These are phyloP conservation scores for Ustanciosporium gigantosporum DNA, from an alignment of 1,284 basidiomycete species.

Conservation along the genomic window DNA sequence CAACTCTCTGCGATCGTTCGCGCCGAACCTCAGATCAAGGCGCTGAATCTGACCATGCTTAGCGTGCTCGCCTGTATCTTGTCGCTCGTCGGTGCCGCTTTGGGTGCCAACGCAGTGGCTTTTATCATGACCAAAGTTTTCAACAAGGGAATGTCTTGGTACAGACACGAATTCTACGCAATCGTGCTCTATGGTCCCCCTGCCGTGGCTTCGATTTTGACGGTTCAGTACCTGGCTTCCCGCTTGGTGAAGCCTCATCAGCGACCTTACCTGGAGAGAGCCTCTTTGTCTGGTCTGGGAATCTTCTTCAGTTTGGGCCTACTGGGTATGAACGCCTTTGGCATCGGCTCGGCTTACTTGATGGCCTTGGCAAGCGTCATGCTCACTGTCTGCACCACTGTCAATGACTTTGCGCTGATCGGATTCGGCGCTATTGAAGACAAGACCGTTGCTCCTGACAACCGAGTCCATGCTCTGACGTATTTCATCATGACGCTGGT, in stretches of 20 bases:
- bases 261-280: slow-evolving; percentile 54
- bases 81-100: slow-evolving; percentile 63
- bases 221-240: slow-evolving; percentile 70
- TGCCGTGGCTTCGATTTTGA: slow-evolving; percentile 66
- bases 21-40: slow-evolving; percentile 54
- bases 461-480: slow-evolving; percentile 44
- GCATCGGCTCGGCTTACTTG: slow-evolving; percentile 72
- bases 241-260: slow-evolving; percentile 64
- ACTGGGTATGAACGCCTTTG: slow-evolving; percentile 65
- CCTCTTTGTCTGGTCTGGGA: slow-evolving; percentile 37
- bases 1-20: slow-evolving; percentile 56
- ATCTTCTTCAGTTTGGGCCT: slow-evolving; percentile 46
- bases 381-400: slow-evolving; percentile 56
- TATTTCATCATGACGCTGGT: slow-evolving; percentile 60
- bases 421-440: slow-evolving; percentile 44
- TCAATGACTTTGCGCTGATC: slow-evolving; percentile 55
- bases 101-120: slow-evolving; percentile 75
- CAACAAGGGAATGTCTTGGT: slow-evolving; percentile 66
- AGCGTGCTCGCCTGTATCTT: slow-evolving; percentile 37
- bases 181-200: slow-evolving; percentile 79
- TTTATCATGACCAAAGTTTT: slow-evolving; percentile 71
- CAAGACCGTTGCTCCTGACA: slow-evolving; percentile 39
- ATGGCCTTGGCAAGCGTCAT: slow-evolving; percentile 69
- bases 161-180: slow-evolving; percentile 71
- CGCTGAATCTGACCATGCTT: slow-evolving; percentile 42